These are phyloP conservation scores for Hygrophorus pudorinus DNA, from an alignment of 768 basidiomycete species.

Conservation along the genomic window DNA sequence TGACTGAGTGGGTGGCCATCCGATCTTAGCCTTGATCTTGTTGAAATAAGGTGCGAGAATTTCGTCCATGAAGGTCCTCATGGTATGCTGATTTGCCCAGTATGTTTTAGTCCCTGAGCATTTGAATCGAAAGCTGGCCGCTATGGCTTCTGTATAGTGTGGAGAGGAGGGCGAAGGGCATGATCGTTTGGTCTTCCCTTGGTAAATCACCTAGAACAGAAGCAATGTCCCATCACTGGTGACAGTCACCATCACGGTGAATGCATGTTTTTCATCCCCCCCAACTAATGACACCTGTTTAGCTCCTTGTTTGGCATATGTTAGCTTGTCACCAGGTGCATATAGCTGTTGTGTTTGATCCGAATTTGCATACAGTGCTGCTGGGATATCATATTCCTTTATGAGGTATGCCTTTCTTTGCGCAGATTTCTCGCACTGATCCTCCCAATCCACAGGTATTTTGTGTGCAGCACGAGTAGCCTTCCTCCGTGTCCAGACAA, in stretches of 20 bases:
- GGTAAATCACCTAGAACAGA: conserved; percentile 25
- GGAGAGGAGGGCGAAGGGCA: too few species aligned
- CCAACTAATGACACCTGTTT: conserved; percentile 19
- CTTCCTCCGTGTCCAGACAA: conserved; percentile 18
- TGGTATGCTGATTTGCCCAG: conserved; percentile 19
- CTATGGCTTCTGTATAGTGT: conserved; percentile 12
- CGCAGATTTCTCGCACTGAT: conserved; percentile 16
- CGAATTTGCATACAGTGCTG: conserved; percentile 19
- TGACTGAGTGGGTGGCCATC: conserved; percentile 6
- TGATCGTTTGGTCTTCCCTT: conserved; percentile 15
- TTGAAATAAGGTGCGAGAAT: conserved; percentile 15
- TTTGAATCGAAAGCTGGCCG: conserved; percentile 12
- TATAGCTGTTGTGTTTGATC: conserved; percentile 26
- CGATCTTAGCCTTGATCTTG: conserved; percentile 4
- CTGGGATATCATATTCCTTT: conserved; percentile 1
- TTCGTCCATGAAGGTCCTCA: conserved; percentile 14
- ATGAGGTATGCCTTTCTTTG: conserved; percentile 4
- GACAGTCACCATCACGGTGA: conserved; percentile 23
- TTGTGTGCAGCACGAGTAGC: conserved; percentile 27
- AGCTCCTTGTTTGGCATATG: conserved; percentile 12
- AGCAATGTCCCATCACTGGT: conserved; percentile 17
- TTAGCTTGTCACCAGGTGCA: conserved; percentile 18
- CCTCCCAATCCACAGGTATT: conserved; percentile 20
- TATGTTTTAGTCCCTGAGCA: conserved; percentile 15
- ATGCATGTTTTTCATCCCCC: conserved; percentile 27